Evolutionary conservation across 352 stramenopile genomes (phyloP), one percentile per base, ranked within the genome.

Genomic region (Pythium diclinum): DNA sequence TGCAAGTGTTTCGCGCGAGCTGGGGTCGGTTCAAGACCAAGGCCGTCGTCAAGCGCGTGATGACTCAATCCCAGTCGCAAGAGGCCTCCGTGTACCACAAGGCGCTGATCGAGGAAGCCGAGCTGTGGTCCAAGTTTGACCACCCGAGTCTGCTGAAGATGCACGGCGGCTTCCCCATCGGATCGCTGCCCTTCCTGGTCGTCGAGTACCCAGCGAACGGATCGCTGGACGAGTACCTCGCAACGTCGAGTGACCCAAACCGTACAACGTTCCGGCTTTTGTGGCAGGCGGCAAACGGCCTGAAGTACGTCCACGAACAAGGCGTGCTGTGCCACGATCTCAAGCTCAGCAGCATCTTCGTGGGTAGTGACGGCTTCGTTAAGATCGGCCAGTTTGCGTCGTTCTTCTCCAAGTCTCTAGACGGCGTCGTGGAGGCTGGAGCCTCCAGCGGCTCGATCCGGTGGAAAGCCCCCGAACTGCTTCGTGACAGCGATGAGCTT

Each of bases 181-280:
- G 71, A 0, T 72, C 55, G 0, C 53, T 69, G 14, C 83, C 79
- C 17, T 89, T 86, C 46, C 38, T 92, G 19, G 74, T 78, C 10
- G 72, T 85, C 57, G 83, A 89, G 59, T 76, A 70, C 42, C 74
- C 76, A 3, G 53, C 32, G 4, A 69, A 80, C 19, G 78, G 75
- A n/a, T 76, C 74, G 28, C 58, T 90, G 13, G 83, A 88, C 62
- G 81, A 83, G 42, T 85, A 85, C 40, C 48, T 89, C 9, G 73
- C 64, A 19, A 56, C 76, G 42, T 78, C 69, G 1, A 76, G 81
- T 17, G 73, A 85, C 32, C 72, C 78, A 53, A 59, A 67, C 5
- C 73, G 68, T 23, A 64, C 74, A 38, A 49, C 76, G 9, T 81
- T 83, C 17, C 69, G 71, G 0, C 56, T 89, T 5, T 66, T 92